Evolutionary conservation across 1,284 basidiomycete genomes (phyloP).

Genomic region (Moniliophthora roreri): DNA sequence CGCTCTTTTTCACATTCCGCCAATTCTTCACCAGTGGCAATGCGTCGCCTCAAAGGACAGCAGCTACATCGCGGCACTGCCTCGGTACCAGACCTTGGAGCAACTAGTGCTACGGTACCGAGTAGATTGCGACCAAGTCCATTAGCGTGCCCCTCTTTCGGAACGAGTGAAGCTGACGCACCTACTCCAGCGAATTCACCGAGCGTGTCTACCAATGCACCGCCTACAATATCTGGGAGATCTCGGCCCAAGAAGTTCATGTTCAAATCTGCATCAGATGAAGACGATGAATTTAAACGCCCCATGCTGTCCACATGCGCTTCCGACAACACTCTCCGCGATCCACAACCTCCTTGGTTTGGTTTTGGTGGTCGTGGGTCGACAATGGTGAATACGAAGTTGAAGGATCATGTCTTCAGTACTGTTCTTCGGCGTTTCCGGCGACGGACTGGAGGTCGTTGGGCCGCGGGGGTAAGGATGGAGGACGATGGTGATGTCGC

Average conservation of each 20-base stretch:
- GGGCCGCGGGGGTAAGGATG: slow-evolving; percentile 47
- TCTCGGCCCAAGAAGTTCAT: slow-evolving; percentile 3
- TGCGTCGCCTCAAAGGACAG: slow-evolving; percentile 28
- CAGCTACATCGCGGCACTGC: slow-evolving; percentile 52
- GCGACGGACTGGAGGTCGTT: slow-evolving; percentile 46
- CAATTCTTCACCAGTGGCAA: not conserved
- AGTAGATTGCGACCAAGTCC: slow-evolving; percentile 34
- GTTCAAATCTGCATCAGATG: slow-evolving; percentile 28
- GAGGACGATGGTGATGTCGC: slow-evolving; percentile 44
- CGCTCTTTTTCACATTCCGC: slow-evolving; percentile 55
- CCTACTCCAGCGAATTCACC: slow-evolving; percentile 59
- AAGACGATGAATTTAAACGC: slow-evolving; percentile 28
- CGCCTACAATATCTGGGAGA: slow-evolving; percentile 24
- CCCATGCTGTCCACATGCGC: slow-evolving; percentile 36
- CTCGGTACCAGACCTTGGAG: slow-evolving; percentile 64
- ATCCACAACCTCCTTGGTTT: slow-evolving; percentile 53
- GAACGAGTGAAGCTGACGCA: slow-evolving; percentile 38
- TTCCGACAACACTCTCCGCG: slow-evolving; percentile 35
- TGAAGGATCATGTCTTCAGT: slow-evolving; percentile 93
- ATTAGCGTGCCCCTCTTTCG: slow-evolving; percentile 37
- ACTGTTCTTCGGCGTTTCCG: slow-evolving; percentile 76
- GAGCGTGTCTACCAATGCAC: slow-evolving; percentile 27
- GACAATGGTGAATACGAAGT: slow-evolving; percentile 87
- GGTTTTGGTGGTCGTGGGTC: slow-evolving; percentile 89
- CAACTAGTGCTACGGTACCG: not conserved